Conservation (phyloP, 2,329 filamentous ascomycete species). For the Didymella exigua region DNA sequence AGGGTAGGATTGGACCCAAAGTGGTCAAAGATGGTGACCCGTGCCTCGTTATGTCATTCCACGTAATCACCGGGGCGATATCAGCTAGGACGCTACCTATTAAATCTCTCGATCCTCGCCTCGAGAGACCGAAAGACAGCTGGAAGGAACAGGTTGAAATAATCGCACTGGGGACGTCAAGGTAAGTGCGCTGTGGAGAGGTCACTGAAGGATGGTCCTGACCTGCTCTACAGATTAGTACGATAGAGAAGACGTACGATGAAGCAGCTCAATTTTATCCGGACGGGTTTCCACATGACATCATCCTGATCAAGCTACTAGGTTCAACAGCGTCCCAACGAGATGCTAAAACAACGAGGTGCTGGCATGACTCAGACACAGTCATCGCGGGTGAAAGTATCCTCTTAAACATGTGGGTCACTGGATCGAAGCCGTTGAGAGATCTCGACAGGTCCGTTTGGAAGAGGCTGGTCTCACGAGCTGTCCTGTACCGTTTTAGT, state of each 20-base stretch:
- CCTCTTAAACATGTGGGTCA: constrained; percentile 21
- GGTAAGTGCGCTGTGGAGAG: too few species aligned
- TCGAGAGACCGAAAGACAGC: constrained; percentile 18
- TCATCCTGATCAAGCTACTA: constrained; percentile 27
- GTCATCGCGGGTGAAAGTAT: constrained; percentile 29
- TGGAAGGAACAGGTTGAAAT: constrained; percentile 31
- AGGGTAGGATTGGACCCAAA: constrained; percentile 25
- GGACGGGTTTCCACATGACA: constrained; percentile 20
- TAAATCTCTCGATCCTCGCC: too few species aligned
- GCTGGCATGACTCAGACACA: constrained; percentile 16
- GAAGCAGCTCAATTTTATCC: too few species aligned
- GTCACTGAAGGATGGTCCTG: too few species aligned
- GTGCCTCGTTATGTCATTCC: constrained; percentile 29
- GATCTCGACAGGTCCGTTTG: neutral
- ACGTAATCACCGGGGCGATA: constrained; percentile 31
- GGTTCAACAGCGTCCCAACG: constrained; percentile 12
- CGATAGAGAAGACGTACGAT: too few species aligned
- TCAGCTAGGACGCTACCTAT: too few species aligned
- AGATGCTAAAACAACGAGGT: constrained; percentile 19
- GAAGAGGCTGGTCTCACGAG: constrained; percentile 23
- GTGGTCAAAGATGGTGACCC: constrained; percentile 11
- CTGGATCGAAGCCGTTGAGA: neutral
- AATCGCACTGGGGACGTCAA: too few species aligned
- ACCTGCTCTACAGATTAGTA: too few species aligned
- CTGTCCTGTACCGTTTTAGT: constrained; percentile 25